Evolutionary conservation across 805 yeast genomes (phyloP), one percentile per base, ranked within the genome.

Genomic region (Jamesozyma spencerorum): DNA sequence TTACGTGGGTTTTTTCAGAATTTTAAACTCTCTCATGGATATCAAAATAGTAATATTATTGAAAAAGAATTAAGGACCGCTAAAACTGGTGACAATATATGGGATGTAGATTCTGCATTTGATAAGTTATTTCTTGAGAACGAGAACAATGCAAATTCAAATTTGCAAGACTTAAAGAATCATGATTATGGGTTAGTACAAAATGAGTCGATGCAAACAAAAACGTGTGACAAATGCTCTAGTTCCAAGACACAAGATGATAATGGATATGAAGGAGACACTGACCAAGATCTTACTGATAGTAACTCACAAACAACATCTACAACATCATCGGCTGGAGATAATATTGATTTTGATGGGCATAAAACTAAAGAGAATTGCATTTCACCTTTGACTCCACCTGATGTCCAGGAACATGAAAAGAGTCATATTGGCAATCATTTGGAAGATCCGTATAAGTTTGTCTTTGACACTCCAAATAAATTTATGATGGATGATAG

Each of bases 391-490:
- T 18, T 46, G 34, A 52, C 55, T 1, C 53, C 54, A 11, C 46
- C 42, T 2, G 51, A 45, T 11, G 48, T 42, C 14, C 44, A 35
- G 1, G 13, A 27, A 8, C 10, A 12, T 27, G 31, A 20, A 12
- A 19, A 17, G n/a, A 4, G 19, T 14, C n/a, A 5, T 17, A 12
- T 8, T 13, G 13, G 11, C 6, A 33, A 11, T 14, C 31, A 31
- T 14, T 26, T 43, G 24, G 43, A 41, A 24, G 48, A 44, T 36
- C 52, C 54, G 5, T 55, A 55, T 34, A 52, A 50, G 13, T 47
- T 41, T 38, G 57, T 54, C 13, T 55, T 51, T 41, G 55, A 54
- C 12, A 44, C 47, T 2, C 54, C 53, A 20, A 42, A 40, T 34
- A 41, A 43, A 14, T 43, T 29, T 31, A 18, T 43, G 14, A 28